Percentiles rank a stretch among this genome's conserved stretches.
Conservation (phyloP, 73 alveolate species). For the Paramecium octaurelia region DNA sequence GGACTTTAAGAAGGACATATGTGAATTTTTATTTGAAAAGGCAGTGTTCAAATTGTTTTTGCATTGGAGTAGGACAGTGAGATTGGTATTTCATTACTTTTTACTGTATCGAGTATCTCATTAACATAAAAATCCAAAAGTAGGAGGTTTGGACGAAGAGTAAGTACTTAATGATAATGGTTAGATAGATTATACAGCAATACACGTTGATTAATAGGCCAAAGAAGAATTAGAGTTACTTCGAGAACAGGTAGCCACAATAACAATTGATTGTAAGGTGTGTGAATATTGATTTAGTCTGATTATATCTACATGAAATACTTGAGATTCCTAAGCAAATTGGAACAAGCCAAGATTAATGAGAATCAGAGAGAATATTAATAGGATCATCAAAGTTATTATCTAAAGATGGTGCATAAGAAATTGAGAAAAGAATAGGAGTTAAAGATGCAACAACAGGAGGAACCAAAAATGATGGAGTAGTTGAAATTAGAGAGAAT, state of each 20-base stretch:
- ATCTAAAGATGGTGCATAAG: background rate
- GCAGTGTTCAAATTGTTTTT: background rate
- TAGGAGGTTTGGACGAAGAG: background rate
- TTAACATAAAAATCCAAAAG: conserved; percentile 9
- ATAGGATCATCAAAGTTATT: background rate
- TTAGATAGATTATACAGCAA: background rate
- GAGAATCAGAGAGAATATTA: background rate
- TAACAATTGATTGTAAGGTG: conserved; percentile 8
- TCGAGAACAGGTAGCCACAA: background rate
- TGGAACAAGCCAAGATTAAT: background rate
- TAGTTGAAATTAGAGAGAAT: background rate
- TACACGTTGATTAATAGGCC: conserved; percentile 19
- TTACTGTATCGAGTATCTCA: background rate
- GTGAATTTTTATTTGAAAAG: conserved; percentile 29
- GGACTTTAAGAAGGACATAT: conserved; percentile 2
- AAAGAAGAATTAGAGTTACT: conserved; percentile 16
- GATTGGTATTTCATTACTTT: background rate
- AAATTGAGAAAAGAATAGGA: background rate
- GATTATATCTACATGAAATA: conserved; percentile 11
- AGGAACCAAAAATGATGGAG: background rate
- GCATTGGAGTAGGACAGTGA: conserved; percentile 46
- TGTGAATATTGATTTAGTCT: background rate
- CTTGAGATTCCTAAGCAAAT: background rate
- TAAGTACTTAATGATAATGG: background rate
- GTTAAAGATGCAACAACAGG: background rate